A percentile compares a stretch with the other conserved stretches of the same genome.
phyloP scores from a whole-genome alignment of 352 stramenopile species.

The Globisporangium alternatum region DNA sequence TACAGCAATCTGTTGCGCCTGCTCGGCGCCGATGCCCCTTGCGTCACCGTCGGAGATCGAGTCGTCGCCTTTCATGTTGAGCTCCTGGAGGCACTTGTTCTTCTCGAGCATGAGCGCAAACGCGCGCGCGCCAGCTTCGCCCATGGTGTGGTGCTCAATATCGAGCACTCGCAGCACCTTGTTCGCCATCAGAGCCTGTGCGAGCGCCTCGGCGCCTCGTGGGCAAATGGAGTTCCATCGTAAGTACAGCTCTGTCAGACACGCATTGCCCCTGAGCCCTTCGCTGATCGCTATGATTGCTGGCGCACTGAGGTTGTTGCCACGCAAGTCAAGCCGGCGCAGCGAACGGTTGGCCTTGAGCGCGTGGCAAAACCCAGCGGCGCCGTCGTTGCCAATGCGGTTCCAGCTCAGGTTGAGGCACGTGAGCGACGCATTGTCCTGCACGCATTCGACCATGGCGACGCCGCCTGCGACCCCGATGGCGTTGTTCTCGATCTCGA shows the following conservation, averaged over 20 bases:
- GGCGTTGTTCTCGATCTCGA: constrained; percentile 73
- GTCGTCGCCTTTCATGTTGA: constrained; percentile 73
- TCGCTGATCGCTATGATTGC: constrained; percentile 54
- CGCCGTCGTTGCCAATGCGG: constrained; percentile 57
- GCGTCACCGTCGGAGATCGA: constrained; percentile 42
- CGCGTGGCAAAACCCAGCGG: constrained; percentile 37
- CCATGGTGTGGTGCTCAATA: constrained; percentile 78
- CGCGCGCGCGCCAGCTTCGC: constrained; percentile 37
- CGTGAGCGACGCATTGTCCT: constrained; percentile 53
- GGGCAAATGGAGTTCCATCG: constrained; percentile 69
- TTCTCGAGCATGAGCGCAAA: constrained; percentile 61
- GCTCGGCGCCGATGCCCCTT: constrained; percentile 43
- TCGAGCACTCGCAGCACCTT: constrained; percentile 60
- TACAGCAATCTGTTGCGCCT: constrained; percentile 39
- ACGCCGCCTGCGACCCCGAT: constrained; percentile 43
- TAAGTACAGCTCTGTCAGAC: constrained; percentile 62
- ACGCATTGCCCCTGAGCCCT: constrained; percentile 49
- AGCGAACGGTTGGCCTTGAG: constrained; percentile 48
- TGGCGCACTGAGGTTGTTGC: constrained; percentile 50
- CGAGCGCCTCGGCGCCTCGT: constrained; percentile 51
- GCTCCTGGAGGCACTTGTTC: constrained; percentile 48
- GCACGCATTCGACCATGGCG: constrained; percentile 57
- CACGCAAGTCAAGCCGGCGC: constrained; percentile 59
- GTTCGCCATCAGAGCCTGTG: constrained; percentile 47
- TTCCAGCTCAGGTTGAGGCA: constrained; percentile 82